A percentile compares a stretch with the other conserved stretches of the same genome.
Conservation (phyloP, 495 filamentous ascomycete genomes). For the Monascus purpureus region DNA sequence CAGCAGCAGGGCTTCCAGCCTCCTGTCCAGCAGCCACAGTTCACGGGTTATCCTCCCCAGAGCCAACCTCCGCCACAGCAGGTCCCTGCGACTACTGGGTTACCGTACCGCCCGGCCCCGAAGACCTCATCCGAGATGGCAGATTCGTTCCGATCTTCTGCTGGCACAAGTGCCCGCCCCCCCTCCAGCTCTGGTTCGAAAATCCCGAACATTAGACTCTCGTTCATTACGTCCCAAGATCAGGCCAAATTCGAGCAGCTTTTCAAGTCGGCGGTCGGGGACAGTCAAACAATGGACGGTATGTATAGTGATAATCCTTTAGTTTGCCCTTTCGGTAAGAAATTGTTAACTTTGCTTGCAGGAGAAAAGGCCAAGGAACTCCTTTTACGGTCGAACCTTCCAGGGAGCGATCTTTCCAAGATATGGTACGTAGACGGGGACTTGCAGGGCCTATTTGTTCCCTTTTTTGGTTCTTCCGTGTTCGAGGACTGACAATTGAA, state of each 20-base stretch:
- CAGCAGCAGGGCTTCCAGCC: conserved; percentile 33
- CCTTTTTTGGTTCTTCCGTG: no score
- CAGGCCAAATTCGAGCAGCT: conserved; percentile 97
- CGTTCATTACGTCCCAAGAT: conserved; percentile 89
- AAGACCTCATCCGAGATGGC: conserved; percentile 79
- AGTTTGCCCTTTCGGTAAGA: neutral
- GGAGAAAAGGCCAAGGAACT: conserved; percentile 82
- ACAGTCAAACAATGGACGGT: conserved; percentile 77
- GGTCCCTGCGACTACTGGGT: conserved; percentile 25
- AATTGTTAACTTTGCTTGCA: conserved; percentile 15
- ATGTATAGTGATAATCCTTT: no score
- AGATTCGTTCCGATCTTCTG: conserved; percentile 54
- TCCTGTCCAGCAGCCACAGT: conserved; percentile 24
- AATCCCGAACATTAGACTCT: conserved; percentile 91
- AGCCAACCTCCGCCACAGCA: conserved; percentile 35
- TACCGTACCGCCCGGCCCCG: conserved; percentile 23
- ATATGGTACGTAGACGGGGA: conserved; percentile 52
- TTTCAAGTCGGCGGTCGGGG: conserved; percentile 89
- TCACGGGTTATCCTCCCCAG: conserved; percentile 24
- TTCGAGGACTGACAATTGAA: conserved; percentile 20
- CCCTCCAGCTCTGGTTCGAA: conserved; percentile 42
- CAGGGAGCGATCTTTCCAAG: conserved; percentile 66
- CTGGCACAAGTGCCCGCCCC: conserved; percentile 33
- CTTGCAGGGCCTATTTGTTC: neutral
- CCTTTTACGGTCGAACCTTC: conserved; percentile 71